Conservation (phyloP, 2,329 filamentous ascomycete genomes). For the Calonectria leucothoes region DNA sequence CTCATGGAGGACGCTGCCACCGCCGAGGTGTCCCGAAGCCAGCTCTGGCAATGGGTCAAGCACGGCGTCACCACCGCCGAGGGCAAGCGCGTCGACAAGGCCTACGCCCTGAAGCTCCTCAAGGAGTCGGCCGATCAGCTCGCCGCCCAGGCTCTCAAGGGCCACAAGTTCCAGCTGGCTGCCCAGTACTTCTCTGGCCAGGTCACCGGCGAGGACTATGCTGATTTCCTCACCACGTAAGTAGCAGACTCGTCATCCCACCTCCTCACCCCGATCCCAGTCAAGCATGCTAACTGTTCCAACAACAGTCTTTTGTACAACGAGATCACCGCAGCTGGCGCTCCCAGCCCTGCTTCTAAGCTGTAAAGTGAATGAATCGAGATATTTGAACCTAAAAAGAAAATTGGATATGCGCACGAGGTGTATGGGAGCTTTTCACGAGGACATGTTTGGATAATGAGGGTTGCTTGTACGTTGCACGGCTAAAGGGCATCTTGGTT, state of each 20-base stretch:
- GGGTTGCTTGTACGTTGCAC: slow-evolving; percentile 14
- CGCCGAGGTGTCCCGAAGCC: slow-evolving; percentile 92
- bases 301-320: slow-evolving; percentile 80
- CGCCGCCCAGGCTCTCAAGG: slow-evolving; percentile 79
- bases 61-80: slow-evolving; percentile 81
- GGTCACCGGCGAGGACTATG: slow-evolving; percentile 97
- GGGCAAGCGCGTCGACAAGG: slow-evolving; percentile 93
- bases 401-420: slow-evolving; percentile 20
- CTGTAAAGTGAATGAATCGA: slow-evolving; percentile 57
- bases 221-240: slow-evolving; percentile 91
- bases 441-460: slow-evolving; percentile 18
- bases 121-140: slow-evolving; percentile 86
- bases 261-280: no score
- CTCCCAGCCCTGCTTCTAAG: slow-evolving; percentile 71
- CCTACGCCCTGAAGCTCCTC: slow-evolving; percentile 86
- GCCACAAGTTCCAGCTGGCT: slow-evolving; percentile 92
- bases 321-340: slow-evolving; percentile 82
- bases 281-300: slow-evolving; percentile 31
- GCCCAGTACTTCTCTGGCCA: slow-evolving; percentile 93
- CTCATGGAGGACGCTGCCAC: slow-evolving; percentile 99
- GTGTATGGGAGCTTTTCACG: slow-evolving; percentile 9
- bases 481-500: slow-evolving; percentile 15
- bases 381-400: no score
- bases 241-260: slow-evolving; percentile 54
- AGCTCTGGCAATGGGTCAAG: slow-evolving; percentile 96